Evolutionary conservation across 2,329 filamentous ascomycete species (phyloP).

Genomic region (Chaetomium olivaceum): DNA sequence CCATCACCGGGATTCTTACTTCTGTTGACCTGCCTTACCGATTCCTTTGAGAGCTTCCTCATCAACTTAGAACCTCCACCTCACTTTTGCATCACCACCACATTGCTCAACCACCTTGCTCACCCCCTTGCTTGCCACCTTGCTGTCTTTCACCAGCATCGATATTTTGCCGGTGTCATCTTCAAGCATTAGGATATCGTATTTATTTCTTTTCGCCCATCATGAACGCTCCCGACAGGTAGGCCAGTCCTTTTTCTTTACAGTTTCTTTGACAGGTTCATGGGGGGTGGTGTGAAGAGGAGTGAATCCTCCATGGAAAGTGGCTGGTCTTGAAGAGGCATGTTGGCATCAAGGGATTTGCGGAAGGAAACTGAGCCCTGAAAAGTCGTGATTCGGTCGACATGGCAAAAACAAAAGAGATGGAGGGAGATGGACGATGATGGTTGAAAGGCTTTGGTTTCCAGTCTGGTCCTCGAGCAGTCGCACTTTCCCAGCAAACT

Average conservation of each 20-base stretch:
- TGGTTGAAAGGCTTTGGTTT: neutral
- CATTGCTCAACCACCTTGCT: neutral
- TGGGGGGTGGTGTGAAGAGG: neutral
- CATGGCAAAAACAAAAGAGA: neutral
- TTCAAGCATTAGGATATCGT: neutral
- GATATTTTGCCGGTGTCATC: neutral
- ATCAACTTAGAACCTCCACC: neutral
- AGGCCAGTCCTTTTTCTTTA: slow-evolving; percentile 15
- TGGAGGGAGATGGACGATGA: neutral
- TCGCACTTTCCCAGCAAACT: neutral
- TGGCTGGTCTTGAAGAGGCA: no score
- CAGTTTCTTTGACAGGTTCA: neutral
- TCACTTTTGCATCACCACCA: neutral
- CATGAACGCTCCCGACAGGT: slow-evolving; percentile 36
- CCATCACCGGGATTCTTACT: neutral
- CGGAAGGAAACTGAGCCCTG: neutral
- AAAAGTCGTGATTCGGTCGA: neutral
- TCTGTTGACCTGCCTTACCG: neutral
- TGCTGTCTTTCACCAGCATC: neutral
- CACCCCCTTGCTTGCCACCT: neutral
- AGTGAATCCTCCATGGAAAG: neutral
- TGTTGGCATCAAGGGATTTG: neutral
- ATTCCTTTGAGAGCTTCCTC: neutral
- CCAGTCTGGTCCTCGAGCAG: neutral
- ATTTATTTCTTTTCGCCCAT: neutral